Evolutionary conservation across 768 basidiomycete genomes (phyloP), one percentile per base, ranked within the genome.

Genomic region (Kwoniella heveanensis): DNA sequence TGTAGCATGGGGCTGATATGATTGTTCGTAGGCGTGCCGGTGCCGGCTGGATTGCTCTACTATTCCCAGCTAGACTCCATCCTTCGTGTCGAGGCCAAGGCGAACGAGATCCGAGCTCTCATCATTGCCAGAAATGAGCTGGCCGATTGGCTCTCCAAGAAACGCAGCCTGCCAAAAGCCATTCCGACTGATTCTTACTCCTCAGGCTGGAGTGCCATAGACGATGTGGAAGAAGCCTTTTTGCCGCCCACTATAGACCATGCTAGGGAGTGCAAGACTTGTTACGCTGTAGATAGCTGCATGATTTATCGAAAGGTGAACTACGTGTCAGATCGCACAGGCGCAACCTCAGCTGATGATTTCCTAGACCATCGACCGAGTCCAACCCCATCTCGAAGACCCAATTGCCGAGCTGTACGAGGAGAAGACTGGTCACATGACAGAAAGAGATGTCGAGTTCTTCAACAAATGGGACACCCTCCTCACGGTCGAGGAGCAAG

Each of bases 51-150:
- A 15, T 82, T 99, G 49, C 83, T 99, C 30, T 97, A 91, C 74
- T 99, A 99, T 77, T 94, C 94, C 0, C 93, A 96, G 78, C 88
- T 86, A 69, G 90, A 92, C 64, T 88, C 92, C 64, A 87, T 96
- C 47, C 86, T 92, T 9, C 84, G 87, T 10, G 93, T 99, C 1
- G 88, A 90, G 21, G 85, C 87, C 12, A 84, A 86, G 6, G 81
- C 87, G 60, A 90, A 92, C 76, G 96, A 99, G 80, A 79, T 99
- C 27, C 84, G 91, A 25, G 91, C 87, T 0, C 83, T 99, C 51
- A 83, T 98, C n/a, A 81, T 85, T 17, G 86, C 85, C 13, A 83
- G 96, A 64, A 99, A 99, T 76, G 88, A 89, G 72, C 83, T 98
- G 79, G 92, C 91, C 0, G 82, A 83, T 1, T 92, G 88, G 75